phyloP scores from a whole-genome alignment of 305 asterid genomes.

The Lippia alba region DNA sequence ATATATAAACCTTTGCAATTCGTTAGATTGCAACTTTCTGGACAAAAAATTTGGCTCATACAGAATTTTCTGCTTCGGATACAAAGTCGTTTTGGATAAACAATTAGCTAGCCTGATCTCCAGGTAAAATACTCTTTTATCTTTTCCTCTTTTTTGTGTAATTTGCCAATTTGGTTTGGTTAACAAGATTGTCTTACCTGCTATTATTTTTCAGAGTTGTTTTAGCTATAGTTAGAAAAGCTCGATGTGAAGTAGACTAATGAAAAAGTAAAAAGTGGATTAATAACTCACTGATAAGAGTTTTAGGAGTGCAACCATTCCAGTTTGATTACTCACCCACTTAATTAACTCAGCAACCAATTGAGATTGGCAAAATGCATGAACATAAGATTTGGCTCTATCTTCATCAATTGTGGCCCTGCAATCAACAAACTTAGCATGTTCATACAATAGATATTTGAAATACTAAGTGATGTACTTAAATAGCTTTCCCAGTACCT shows the following conservation, averaged over 20 bases:
- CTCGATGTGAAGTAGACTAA: constrained; percentile 11
- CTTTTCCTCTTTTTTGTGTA: too few species aligned
- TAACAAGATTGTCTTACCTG: too few species aligned
- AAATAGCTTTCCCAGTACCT: constrained; percentile 47
- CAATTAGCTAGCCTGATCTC: too few species aligned
- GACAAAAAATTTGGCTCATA: too few species aligned
- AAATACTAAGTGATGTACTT: constrained; percentile 16
- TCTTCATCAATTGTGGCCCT: constrained; percentile 60
- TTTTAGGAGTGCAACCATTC: constrained; percentile 48
- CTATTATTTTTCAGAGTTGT: too few species aligned
- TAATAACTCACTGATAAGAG: constrained; percentile 67
- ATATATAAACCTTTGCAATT: too few species aligned
- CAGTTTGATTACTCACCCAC: constrained; percentile 56
- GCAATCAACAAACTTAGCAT: constrained; percentile 38
- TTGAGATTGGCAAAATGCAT: constrained; percentile 60
- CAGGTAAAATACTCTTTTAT: too few species aligned
- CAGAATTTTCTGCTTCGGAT: too few species aligned
- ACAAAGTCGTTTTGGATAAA: too few species aligned
- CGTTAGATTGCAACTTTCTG: too few species aligned
- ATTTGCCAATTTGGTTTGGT: too few species aligned
- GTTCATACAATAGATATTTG: constrained; percentile 30
- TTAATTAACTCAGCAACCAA: constrained; percentile 58
- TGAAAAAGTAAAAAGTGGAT: constrained; percentile 15
- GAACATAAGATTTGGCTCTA: constrained; percentile 55
- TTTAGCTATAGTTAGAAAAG: too few species aligned